Evolutionary conservation across 2,329 filamentous ascomycete species (phyloP).

Genomic region (Tolypocladium sp.): DNA sequence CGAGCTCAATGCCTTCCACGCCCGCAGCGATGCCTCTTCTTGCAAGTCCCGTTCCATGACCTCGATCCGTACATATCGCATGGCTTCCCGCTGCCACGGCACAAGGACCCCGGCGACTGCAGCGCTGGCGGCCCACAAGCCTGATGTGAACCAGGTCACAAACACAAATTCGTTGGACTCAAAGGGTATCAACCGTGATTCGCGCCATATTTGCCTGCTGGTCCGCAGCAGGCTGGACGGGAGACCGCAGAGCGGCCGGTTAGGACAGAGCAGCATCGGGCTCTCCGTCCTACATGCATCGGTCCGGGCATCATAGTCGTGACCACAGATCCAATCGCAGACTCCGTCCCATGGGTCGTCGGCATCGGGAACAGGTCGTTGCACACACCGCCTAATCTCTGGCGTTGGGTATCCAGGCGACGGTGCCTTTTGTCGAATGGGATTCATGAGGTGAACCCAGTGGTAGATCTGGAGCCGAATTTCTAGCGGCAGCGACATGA

Average conservation of each 20-base stretch:
- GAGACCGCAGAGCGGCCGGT: conserved; percentile 27
- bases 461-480: conserved; percentile 37
- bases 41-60: conserved; percentile 27
- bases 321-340: not conserved
- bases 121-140: conserved; percentile 28
- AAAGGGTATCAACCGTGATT: conserved; percentile 31
- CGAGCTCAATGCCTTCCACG: conserved; percentile 27
- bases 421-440: conserved; percentile 27
- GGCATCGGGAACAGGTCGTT: conserved; percentile 11
- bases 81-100: conserved; percentile 30
- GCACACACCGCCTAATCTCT: conserved; percentile 19
- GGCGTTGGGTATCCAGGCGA: conserved; percentile 29
- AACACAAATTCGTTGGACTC: conserved; percentile 36
- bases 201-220: conserved; percentile 31
- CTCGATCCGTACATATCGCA: conserved; percentile 33
- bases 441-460: conserved; percentile 28
- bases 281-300: not conserved
- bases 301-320: not conserved
- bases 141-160: conserved; percentile 35
- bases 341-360: not conserved
- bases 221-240: conserved; percentile 29
- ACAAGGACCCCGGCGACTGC: conserved; percentile 22
- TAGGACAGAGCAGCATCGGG: conserved; percentile 16
- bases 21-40: conserved; percentile 12
- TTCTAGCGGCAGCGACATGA: conserved; percentile 31